Percentiles rank a stretch among this genome's conserved stretches.
These are phyloP conservation scores for Ogataea wickerhamii DNA, from an alignment of 805 yeast genomes.

Conservation along the genomic window DNA sequence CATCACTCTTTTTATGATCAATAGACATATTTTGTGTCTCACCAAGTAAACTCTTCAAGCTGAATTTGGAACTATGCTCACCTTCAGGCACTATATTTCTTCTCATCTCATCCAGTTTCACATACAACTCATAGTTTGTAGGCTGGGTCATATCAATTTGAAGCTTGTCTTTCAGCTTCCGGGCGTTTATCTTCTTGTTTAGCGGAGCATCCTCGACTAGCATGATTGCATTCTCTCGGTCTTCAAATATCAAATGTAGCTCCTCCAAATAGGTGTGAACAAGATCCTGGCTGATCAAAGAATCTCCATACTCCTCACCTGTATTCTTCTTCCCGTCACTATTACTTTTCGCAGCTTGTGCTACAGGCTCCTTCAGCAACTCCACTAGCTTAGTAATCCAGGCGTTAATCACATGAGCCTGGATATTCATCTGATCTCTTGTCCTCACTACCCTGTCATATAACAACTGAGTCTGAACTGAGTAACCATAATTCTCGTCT, in stretches of 20 bases:
- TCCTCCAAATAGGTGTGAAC: slow-evolving; percentile 57
- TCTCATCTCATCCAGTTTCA: slow-evolving; percentile 29
- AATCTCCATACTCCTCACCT: slow-evolving; percentile 75
- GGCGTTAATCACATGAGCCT: slow-evolving; percentile 46
- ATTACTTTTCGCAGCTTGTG: neutral
- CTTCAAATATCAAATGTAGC: slow-evolving; percentile 44
- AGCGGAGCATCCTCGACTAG: slow-evolving; percentile 25
- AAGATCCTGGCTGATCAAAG: slow-evolving; percentile 72
- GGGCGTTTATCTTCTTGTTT: slow-evolving; percentile 7
- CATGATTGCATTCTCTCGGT: slow-evolving; percentile 37
- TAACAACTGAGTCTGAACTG: slow-evolving; percentile 21
- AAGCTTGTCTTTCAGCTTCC: slow-evolving; percentile 11
- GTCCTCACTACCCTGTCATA: slow-evolving; percentile 26
- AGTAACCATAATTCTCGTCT: slow-evolving; percentile 13
- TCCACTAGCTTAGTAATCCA: slow-evolving; percentile 45
- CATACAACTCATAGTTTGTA: slow-evolving; percentile 30
- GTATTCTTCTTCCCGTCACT: slow-evolving; percentile 33
- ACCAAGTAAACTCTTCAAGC: slow-evolving; percentile 21
- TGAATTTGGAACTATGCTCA: slow-evolving; percentile 30
- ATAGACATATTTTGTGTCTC: slow-evolving; percentile 26
- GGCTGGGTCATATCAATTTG: slow-evolving; percentile 16
- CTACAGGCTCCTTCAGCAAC: slow-evolving; percentile 47
- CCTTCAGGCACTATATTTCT: slow-evolving; percentile 31
- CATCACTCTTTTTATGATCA: slow-evolving; percentile 26
- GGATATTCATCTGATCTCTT: slow-evolving; percentile 43